Conservation (phyloP, 176 grass and related monocot genomes). For the Carex myosuroides region DNA sequence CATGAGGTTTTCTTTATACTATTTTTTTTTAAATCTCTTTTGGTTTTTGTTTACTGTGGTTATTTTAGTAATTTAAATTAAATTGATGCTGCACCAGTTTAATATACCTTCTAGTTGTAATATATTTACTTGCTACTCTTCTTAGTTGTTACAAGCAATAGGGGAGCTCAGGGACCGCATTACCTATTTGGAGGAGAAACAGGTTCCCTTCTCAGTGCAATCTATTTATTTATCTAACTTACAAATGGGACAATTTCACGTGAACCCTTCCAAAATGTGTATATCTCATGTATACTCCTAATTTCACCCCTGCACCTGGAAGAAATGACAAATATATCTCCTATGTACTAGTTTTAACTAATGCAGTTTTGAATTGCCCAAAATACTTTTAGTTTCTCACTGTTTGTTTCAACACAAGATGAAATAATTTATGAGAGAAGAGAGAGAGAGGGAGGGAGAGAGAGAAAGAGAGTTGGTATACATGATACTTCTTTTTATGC, state of each 20-base stretch:
- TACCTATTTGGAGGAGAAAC: constrained; percentile 42
- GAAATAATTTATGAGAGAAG: background rate
- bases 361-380: background rate
- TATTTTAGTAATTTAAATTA: background rate
- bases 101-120: background rate
- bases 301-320: background rate
- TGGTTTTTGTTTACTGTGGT: background rate
- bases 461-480: too few relatives aligned
- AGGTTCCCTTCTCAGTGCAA: constrained; percentile 34
- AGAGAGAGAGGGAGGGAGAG: too few relatives aligned
- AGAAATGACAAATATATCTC: background rate
- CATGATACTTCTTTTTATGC: background rate
- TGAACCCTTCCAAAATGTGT: background rate
- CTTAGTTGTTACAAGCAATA: constrained; percentile 40
- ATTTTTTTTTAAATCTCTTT: background rate
- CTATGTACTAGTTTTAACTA: background rate
- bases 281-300: background rate
- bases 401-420: background rate
- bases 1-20: background rate
- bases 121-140: constrained; percentile 15
- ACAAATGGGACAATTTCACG: background rate
- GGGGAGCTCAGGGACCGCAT: constrained; percentile 43
- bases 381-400: background rate
- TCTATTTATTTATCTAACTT: background rate
- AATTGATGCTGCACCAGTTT: background rate